Evolutionary conservation across 2,329 filamentous ascomycete genomes (phyloP), one percentile per base, ranked within the genome.

Genomic region (Exophiala sp.): DNA sequence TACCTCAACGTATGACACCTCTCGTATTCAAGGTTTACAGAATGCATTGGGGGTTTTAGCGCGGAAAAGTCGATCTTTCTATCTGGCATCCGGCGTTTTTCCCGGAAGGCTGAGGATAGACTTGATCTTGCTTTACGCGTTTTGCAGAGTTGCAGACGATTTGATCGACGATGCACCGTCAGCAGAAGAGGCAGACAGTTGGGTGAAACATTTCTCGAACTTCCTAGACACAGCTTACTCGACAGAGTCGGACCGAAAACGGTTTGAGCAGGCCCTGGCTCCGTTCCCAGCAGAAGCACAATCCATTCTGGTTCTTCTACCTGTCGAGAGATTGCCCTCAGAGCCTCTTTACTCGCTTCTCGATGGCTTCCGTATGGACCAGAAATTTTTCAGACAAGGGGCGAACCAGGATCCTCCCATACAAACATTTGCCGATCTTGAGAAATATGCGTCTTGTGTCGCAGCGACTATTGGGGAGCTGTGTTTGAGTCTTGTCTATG

Each of bases 81-180:
- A 85, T 57, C 70, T 88, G 4, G 85, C 84, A 0, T 86, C 82
- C 55, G 78, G 81, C 0, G 78, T 81, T 0, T 88, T 89, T 56
- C 74, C 79, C 32, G 83, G 83, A 1, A 75, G 80, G 19, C 68
- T 88, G 6, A 76, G 84, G 3, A 80, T 83, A 23, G 84, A 88
- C 57, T 64, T 88, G 10, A 75, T 86, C 21, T 66, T 85, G 1
- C 67, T 88, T 68, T 88, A 88, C 62, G 85, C 83, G 0, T 88
- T 86, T 62, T 88, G 85, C 59, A 75, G 85, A 9, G 78, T 86
- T 8, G 83, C 83, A 1, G 85, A 88, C 62, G 84, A 88, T 59
- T 70, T 88, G 3, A 77, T 88, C 7, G 85, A 88, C 58, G 77
- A 86, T 52, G 78, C 84, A 0, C 59, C 67, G 1, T 73, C 71